A percentile compares a stretch with the other conserved stretches of the same genome.
These are phyloP conservation scores for Neurospora sp. DNA, from an alignment of 495 filamentous ascomycete species.

Conservation along the genomic window DNA sequence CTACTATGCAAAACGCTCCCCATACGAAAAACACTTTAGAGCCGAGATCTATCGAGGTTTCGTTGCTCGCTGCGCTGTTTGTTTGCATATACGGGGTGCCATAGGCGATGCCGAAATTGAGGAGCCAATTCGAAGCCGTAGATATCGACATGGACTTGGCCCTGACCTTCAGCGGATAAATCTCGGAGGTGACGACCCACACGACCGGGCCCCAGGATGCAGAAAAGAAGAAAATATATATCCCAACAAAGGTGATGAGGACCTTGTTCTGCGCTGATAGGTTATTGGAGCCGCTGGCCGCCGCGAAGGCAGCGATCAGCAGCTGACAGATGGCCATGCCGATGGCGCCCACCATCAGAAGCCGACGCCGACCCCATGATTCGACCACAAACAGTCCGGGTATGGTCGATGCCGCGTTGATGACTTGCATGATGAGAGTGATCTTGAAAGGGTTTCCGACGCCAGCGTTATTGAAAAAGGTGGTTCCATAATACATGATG, in stretches of 20 bases:
- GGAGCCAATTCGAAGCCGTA: conserved; percentile 66
- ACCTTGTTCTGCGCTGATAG: conserved; percentile 47
- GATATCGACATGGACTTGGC: conserved; percentile 76
- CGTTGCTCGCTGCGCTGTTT: conserved; percentile 39
- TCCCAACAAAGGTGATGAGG: conserved; percentile 64
- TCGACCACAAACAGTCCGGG: conserved; percentile 69
- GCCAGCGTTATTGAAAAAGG: conserved; percentile 59
- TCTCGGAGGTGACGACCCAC: conserved; percentile 78
- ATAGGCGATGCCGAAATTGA: conserved; percentile 75
- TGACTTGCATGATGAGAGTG: conserved; percentile 62
- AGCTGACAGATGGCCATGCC: conserved; percentile 69
- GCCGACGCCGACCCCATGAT: conserved; percentile 61
- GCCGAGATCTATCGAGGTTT: conserved; percentile 51
- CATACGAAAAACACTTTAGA: conserved; percentile 76
- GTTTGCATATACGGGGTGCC: conserved; percentile 59
- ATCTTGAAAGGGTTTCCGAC: conserved; percentile 58
- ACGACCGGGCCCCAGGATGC: conserved; percentile 70
- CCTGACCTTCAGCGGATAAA: conserved; percentile 72
- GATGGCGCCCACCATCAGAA: conserved; percentile 61
- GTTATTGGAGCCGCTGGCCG: conserved; percentile 35
- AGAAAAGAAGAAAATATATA: conserved; percentile 83
- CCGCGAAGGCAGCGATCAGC: conserved; percentile 60
- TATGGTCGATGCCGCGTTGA: conserved; percentile 65
- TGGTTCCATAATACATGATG: conserved; percentile 69
- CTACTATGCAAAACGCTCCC: conserved; percentile 65